These are phyloP conservation scores for Camellia sinensis DNA, from an alignment of 148 eudicot genomes.

Conservation along the genomic window DNA sequence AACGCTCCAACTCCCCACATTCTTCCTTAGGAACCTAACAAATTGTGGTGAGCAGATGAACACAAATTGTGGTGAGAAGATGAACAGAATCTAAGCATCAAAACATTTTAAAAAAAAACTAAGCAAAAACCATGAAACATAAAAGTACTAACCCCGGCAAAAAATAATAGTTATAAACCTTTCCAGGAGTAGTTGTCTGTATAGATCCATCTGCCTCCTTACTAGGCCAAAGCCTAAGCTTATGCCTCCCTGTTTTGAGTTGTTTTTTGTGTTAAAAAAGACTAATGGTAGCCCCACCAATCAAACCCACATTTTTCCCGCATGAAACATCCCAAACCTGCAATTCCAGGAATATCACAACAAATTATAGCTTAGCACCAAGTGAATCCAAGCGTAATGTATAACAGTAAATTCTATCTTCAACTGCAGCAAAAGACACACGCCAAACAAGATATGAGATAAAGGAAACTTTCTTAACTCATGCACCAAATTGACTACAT, in stretches of 20 bases:
- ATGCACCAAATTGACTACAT: not conserved
- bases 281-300: slow-evolving; percentile 95
- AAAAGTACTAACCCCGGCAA: not conserved
- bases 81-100: slow-evolving; percentile 7
- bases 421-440: not conserved
- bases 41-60: not conserved
- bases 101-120: slow-evolving; percentile 12
- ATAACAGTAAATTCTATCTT: too few species aligned
- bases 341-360: slow-evolving; percentile 12
- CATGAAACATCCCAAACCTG: slow-evolving; percentile 97
- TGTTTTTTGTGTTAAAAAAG: slow-evolving; percentile 91
- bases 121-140: not conserved
- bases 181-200: slow-evolving; percentile 84
- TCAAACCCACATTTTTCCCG: slow-evolving; percentile 72
- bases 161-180: slow-evolving; percentile 41
- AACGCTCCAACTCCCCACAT: slow-evolving; percentile 90
- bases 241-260: slow-evolving; percentile 93
- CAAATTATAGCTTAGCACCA: not conserved
- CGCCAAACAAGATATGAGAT: not conserved
- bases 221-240: slow-evolving; percentile 85
- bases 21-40: slow-evolving; percentile 89
- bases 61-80: too few species aligned
- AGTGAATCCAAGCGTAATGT: not conserved
- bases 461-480: not conserved
- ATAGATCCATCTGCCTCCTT: slow-evolving; percentile 91